Base-by-base conservation (phyloP, 73 alveolate genomes). In the Durusdinium trenchii region DNA sequence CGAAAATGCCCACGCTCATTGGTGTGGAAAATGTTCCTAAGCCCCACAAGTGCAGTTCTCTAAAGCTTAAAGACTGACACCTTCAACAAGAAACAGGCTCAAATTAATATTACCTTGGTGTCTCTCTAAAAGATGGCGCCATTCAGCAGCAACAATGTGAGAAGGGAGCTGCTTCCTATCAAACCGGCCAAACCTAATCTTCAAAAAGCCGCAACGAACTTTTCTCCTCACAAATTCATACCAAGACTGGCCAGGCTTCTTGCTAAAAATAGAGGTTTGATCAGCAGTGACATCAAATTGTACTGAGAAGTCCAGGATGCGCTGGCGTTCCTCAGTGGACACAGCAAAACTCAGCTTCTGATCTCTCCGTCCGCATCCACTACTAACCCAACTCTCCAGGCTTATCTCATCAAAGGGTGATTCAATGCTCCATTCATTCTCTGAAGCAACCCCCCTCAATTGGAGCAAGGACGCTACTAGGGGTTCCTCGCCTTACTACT, bases 1-100 rank as follows among this genome's bases (percentile, higher is more conserved):
- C 67, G 75, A 40, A 91, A 91, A n/a, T 75, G 76, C 38, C 98
- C 98, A 20, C 98, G 98, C 73, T 76, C 89, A 46, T 91, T 76
- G 79, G 89, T 67, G 78, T 3, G 98, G 89, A 91, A 91, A 46
- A 91, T 51, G 87, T 67, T 67, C 87, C 98, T 89, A 60, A 23
- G 89, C 36, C 54, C 51, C 50, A 75, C 85, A 52, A 50, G 35
- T 75, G 50, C 50, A 38, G 5, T 73, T 75, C 85, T 75, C 36
- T 75, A 12, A 62, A 62, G 4, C 76, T 40, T 26, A 5, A 35
- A 62, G 32, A 20, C 76, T 1, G 73, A 60, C 73, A 60, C 73
- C 73, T 23, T 23, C 1, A 60, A 60, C 73, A 60, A 23, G 4
- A 23, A 23, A 32, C 73, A 60, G 30, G 73, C 0, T 2, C n/a